These are phyloP conservation scores for Backusella tuberculispora DNA, from an alignment of 192 early-diverging fungal species.

Conservation along the genomic window DNA sequence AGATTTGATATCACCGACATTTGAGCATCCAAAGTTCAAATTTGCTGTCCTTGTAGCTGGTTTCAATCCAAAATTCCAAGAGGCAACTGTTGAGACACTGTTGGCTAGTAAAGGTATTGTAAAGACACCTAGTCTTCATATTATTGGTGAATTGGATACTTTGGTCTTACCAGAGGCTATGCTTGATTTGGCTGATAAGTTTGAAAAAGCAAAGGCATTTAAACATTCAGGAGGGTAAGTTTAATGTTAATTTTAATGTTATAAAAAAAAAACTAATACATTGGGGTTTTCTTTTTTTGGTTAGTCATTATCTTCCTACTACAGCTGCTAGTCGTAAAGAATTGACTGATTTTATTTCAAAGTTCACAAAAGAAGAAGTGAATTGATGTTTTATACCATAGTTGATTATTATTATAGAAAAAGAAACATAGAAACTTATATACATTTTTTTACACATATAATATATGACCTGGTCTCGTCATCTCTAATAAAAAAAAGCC, in stretches of 20 bases:
- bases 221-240: conserved; percentile 38
- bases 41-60: conserved; percentile 53
- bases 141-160: conserved; percentile 40
- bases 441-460: too few relatives aligned
- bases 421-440: neutral
- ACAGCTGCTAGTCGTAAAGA: conserved; percentile 10
- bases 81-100: neutral
- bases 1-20: conserved; percentile 36
- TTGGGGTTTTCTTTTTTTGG: neutral
- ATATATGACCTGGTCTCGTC: too few relatives aligned
- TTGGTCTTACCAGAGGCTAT: conserved; percentile 30
- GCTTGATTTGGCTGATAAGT: conserved; percentile 16
- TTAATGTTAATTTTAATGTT: neutral
- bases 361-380: neutral
- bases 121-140: conserved; percentile 36
- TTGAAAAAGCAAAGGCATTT: conserved; percentile 25
- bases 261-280: neutral
- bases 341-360: neutral
- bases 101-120: neutral
- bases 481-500: too few relatives aligned
- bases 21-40: conserved; percentile 43
- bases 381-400: conserved; percentile 3
- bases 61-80: conserved; percentile 17
- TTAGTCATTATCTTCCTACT: conserved; percentile 19
- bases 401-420: neutral